phyloP scores from a whole-genome alignment of 257 asterid species.

The Galeopsis tetrahit region DNA sequence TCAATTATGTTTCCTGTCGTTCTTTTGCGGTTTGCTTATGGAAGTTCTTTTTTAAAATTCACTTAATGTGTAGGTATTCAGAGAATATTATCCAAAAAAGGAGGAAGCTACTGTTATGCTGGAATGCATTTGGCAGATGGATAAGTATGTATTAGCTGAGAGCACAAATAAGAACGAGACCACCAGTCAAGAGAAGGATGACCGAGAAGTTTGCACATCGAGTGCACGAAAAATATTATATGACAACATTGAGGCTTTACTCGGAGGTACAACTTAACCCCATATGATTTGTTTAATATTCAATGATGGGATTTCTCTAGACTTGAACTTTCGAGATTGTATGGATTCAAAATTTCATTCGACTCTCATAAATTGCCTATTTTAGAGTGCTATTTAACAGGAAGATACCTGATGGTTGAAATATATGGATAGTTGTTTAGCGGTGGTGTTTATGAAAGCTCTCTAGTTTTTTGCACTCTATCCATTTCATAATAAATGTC shows the following conservation, averaged over 20 bases:
- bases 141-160: constrained; percentile 70
- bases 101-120: constrained; percentile 50
- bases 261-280: constrained; percentile 64
- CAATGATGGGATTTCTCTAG: background rate
- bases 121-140: constrained; percentile 74
- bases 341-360: constrained; percentile 4
- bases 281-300: constrained; percentile 3
- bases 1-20: background rate
- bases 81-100: constrained; percentile 80
- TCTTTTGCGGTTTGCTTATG: constrained; percentile 29
- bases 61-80: constrained; percentile 57
- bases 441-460: background rate
- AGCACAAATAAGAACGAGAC: constrained; percentile 44
- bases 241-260: constrained; percentile 64
- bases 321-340: background rate
- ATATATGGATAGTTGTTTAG: background rate
- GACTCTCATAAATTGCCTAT: background rate
- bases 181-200: constrained; percentile 47
- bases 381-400: background rate
- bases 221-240: constrained; percentile 55
- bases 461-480: background rate
- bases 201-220: constrained; percentile 33
- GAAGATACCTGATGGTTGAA: background rate
- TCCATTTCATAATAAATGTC: too few relatives aligned
- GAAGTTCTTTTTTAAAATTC: constrained; percentile 26